Percentiles rank a stretch among this genome's conserved stretches.
Conservation (phyloP, 1,284 basidiomycete species). For the Chondrostereum purpureum region DNA sequence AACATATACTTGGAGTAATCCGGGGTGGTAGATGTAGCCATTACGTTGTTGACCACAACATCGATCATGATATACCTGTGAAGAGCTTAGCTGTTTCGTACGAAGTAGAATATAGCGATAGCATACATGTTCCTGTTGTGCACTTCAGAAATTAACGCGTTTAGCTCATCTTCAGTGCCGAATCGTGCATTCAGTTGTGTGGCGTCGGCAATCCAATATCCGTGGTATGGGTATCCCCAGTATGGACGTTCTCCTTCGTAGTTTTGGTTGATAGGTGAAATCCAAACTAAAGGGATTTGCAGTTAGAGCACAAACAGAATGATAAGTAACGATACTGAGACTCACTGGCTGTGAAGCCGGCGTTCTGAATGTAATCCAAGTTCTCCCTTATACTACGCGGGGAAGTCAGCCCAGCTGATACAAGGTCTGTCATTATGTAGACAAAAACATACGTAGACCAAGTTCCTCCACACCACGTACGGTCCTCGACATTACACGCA, state of each 20-base stretch:
- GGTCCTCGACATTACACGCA: slow-evolving; percentile 47
- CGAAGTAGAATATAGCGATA: background rate
- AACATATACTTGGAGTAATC: slow-evolving; percentile 56
- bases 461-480: slow-evolving; percentile 71
- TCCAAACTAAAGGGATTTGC: slow-evolving; percentile 42
- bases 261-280: slow-evolving; percentile 63
- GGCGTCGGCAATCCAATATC: slow-evolving; percentile 65
- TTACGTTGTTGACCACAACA: slow-evolving; percentile 72
- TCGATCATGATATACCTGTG: slow-evolving; percentile 71
- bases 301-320: slow-evolving; percentile 3
- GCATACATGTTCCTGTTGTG: slow-evolving; percentile 63
- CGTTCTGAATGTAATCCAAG: slow-evolving; percentile 71
- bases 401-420: too few relatives aligned
- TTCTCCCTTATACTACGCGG: slow-evolving; percentile 53
- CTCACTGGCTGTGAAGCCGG: slow-evolving; percentile 72
- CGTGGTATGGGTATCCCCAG: slow-evolving; percentile 66
- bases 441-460: slow-evolving; percentile 46
- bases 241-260: slow-evolving; percentile 56
- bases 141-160: slow-evolving; percentile 54
- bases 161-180: slow-evolving; percentile 63
- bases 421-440: too few relatives aligned
- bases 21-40: slow-evolving; percentile 48
- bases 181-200: slow-evolving; percentile 62
- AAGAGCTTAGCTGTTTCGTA: slow-evolving; percentile 8
- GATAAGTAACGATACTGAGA: slow-evolving; percentile 17